phyloP scores from a whole-genome alignment of 2,329 filamentous ascomycete genomes.

The Microcyclosporella mali region DNA sequence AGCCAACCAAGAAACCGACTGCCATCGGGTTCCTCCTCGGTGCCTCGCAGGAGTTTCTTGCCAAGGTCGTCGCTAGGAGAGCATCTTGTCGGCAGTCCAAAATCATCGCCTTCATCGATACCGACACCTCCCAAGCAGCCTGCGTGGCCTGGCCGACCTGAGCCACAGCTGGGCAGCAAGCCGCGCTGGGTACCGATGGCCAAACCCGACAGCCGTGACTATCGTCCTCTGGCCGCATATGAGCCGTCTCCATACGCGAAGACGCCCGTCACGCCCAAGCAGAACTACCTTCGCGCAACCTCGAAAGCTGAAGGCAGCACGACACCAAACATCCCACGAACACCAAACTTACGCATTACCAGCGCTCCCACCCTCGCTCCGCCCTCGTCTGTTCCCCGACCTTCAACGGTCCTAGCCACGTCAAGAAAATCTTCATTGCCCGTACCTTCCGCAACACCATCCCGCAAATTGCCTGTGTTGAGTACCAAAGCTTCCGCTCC shows the following conservation, averaged over 20 bases:
- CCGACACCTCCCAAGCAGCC: constrained; percentile 16
- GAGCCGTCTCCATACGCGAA: constrained; percentile 33
- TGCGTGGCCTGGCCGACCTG: constrained; percentile 14
- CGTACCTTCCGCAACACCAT: constrained; percentile 14
- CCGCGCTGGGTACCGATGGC: constrained; percentile 20
- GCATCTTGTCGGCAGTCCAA: constrained; percentile 8
- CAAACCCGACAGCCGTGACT: constrained; percentile 23
- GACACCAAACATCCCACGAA: constrained; percentile 4
- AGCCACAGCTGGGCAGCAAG: constrained; percentile 18
- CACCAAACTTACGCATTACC: constrained; percentile 6
- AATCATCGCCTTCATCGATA: constrained; percentile 19
- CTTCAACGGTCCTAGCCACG: constrained; percentile 11
- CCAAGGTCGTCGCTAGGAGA: constrained; percentile 15
- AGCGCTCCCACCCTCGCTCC: constrained; percentile 11
- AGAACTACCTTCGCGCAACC: constrained; percentile 21
- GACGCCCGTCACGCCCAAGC: constrained; percentile 25
- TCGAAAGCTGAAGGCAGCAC: constrained; percentile 6
- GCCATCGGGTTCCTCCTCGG: constrained; percentile 11
- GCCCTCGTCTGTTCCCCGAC: constrained; percentile 18
- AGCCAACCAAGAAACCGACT: constrained; percentile 13
- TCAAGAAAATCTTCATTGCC: constrained; percentile 22
- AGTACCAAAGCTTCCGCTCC: constrained; percentile 15
- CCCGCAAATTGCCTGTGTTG: constrained; percentile 7
- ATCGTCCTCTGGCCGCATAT: constrained; percentile 28
- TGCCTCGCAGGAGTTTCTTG: constrained; percentile 16